A percentile compares a stretch with the other conserved stretches of the same genome.
phyloP scores from a whole-genome alignment of 345 rosid species.

The Dovyalis caffra region DNA sequence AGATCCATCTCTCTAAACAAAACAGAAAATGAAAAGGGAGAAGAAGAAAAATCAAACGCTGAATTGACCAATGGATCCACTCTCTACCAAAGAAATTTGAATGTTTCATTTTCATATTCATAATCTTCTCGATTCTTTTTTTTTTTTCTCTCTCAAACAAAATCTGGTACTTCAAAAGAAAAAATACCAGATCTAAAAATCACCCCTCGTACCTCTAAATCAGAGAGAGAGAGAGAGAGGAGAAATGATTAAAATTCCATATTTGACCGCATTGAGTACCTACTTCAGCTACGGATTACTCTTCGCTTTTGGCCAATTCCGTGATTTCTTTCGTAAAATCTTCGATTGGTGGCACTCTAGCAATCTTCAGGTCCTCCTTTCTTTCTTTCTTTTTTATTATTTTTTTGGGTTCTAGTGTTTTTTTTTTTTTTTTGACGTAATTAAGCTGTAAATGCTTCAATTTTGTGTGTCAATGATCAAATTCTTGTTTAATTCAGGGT shows the following conservation, averaged over 20 bases:
- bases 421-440: background rate
- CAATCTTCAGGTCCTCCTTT: slow-evolving; percentile 53
- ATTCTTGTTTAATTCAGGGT: slow-evolving; percentile 40
- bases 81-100: background rate
- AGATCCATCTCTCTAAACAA: no score
- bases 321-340: slow-evolving; percentile 68
- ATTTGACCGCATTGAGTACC: slow-evolving; percentile 66
- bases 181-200: background rate
- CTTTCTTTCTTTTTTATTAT: background rate
- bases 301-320: slow-evolving; percentile 72
- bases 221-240: background rate
- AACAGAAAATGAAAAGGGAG: no score
- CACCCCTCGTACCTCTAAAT: background rate
- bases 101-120: background rate
- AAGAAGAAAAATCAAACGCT: no score
- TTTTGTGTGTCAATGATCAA: background rate
- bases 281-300: slow-evolving; percentile 80
- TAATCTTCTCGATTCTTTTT: background rate
- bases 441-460: background rate
- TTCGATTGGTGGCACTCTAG: slow-evolving; percentile 56
- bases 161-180: background rate
- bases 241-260: slow-evolving; percentile 71
- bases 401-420: background rate
- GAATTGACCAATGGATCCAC: no score
- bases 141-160: background rate